These are phyloP conservation scores for Syzygium oleosum DNA, from an alignment of 345 rosid genomes.

Conservation along the genomic window DNA sequence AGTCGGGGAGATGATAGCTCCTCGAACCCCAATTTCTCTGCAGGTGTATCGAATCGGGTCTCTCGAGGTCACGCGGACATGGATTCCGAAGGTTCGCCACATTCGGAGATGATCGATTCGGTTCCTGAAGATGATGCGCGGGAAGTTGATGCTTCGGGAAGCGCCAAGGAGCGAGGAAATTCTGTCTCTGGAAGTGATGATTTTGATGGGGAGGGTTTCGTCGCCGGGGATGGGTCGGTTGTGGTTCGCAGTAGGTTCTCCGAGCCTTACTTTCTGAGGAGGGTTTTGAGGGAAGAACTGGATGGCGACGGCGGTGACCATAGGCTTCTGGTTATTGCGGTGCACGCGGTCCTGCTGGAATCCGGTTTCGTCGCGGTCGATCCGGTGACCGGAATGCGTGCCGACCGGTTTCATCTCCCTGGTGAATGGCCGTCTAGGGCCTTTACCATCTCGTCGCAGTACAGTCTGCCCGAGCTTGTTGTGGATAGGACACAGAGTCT, in stretches of 20 bases:
- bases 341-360: slow-evolving; percentile 66
- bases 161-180: not conserved
- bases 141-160: not conserved
- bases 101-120: not conserved
- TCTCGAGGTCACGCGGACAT: not conserved
- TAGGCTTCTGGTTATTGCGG: slow-evolving; percentile 37
- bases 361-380: slow-evolving; percentile 55
- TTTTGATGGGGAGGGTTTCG: not conserved
- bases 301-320: slow-evolving; percentile 22
- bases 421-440: slow-evolving; percentile 23
- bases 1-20: not conserved
- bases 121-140: not conserved
- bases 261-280: slow-evolving; percentile 58
- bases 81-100: not conserved
- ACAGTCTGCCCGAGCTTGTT: slow-evolving; percentile 51
- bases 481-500: not conserved
- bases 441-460: slow-evolving; percentile 30
- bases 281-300: slow-evolving; percentile 39
- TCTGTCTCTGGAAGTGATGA: not conserved
- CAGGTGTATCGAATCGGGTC: not conserved
- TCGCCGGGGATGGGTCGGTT: slow-evolving; percentile 4
- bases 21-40: not conserved
- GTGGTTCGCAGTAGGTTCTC: slow-evolving; percentile 17
- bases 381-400: slow-evolving; percentile 19
- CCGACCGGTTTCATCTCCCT: slow-evolving; percentile 33